Evolutionary conservation across 129 eudicot species (phyloP), one percentile per base, ranked within the genome.

Genomic region (Lactuca sativa): DNA sequence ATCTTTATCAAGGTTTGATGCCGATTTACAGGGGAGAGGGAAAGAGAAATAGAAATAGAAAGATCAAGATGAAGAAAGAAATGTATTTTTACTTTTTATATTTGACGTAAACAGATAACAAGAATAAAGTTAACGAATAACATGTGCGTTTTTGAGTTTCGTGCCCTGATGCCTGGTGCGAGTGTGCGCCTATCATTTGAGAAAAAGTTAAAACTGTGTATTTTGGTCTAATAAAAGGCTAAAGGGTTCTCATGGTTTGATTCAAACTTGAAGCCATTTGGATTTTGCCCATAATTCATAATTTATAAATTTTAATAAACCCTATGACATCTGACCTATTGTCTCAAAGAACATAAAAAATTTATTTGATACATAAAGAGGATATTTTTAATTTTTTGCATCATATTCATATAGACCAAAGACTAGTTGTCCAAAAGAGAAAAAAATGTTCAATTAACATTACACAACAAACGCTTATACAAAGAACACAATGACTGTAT

Each of bases 21-120:
- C 56, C 70, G 80, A 76, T 68, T 76, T 68, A 54, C 51, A 60
- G 75, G 80, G 55, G 47, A 10, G 34, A 25, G 48, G 4, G 38
- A 12, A 36, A 59, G 47, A 33, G 36, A 15, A 36, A 37, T 25
- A 60, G 30, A 13, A n/a, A 30, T 41, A 37, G 5, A 54, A 36
- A 54, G 62, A 40, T 25, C 30, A 25, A 47, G 52, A 47, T 71
- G 48, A 44, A 56, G 59, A 66, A 74, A 74, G 7, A 74, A 34
- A n/a, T 33, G 36, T 66, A 51, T 54, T 59, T 66, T 65, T 36
- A 25, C 30, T 25, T 25, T 25, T 25, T 25, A 25, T 21, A 36
- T 59, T 75, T 30, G 69, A 37, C 74, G 17, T 12, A 43, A 72
- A 73, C 43, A 21, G 38, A 30, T 62, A 73, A 62, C 70, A 52